phyloP scores from a whole-genome alignment of 1,139 yeast species.

The Geotrichum reessii region DNA sequence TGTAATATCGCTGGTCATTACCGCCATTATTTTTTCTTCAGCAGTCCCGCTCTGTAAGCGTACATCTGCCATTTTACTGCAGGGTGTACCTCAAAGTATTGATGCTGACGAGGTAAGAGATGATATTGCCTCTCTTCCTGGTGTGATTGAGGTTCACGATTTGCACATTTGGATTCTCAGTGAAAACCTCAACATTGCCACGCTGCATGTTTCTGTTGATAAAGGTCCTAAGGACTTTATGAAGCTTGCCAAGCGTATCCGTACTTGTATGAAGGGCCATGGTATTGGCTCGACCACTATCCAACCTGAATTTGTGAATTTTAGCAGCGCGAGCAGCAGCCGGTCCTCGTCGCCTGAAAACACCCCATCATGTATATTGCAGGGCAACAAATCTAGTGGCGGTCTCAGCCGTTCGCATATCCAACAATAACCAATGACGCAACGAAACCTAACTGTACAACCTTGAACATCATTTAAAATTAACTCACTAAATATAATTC shows the following conservation, averaged over 20 bases:
- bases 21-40: slow-evolving; percentile 80
- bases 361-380: slow-evolving; percentile 17
- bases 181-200: slow-evolving; percentile 81
- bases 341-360: slow-evolving; percentile 9
- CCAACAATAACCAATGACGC: neutral
- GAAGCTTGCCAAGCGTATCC: slow-evolving; percentile 66
- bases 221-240: slow-evolving; percentile 61
- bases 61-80: slow-evolving; percentile 80
- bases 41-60: slow-evolving; percentile 87
- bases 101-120: slow-evolving; percentile 69
- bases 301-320: slow-evolving; percentile 70
- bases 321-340: neutral
- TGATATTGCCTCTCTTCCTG: slow-evolving; percentile 58
- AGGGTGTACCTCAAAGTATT: slow-evolving; percentile 82
- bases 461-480: no score
- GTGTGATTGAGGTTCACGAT: slow-evolving; percentile 84
- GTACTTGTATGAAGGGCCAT: slow-evolving; percentile 71
- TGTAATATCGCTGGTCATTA: slow-evolving; percentile 72
- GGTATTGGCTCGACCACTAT: slow-evolving; percentile 93
- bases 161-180: slow-evolving; percentile 95
- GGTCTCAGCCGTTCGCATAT: slow-evolving; percentile 11
- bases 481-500: neutral
- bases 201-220: slow-evolving; percentile 75
- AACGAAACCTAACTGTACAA: neutral
- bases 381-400: slow-evolving; percentile 19